These are phyloP conservation scores for Boletus coccyginus DNA, from an alignment of 768 basidiomycete genomes.

Conservation along the genomic window DNA sequence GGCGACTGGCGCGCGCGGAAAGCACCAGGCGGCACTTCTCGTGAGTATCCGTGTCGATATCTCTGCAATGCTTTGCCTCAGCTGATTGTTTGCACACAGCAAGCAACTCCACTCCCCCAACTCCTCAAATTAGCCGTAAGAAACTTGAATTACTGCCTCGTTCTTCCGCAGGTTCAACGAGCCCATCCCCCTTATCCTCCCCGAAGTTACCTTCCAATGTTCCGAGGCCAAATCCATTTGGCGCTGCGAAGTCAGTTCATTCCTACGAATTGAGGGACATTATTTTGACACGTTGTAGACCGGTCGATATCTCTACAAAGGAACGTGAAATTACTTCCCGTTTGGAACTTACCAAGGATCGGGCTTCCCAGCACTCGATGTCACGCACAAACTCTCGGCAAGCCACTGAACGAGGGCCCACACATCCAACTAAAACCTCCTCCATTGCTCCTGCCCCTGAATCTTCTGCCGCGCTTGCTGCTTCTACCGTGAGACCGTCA, in stretches of 20 bases:
- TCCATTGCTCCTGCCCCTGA: constrained; percentile 9
- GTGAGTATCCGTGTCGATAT: constrained; percentile 44
- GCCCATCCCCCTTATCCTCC: constrained; percentile 74
- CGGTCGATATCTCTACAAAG: constrained; percentile 76
- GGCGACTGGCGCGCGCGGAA: constrained; percentile 66
- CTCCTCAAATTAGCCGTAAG: constrained; percentile 73
- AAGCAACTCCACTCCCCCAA: constrained; percentile 71
- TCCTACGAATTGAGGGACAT: neutral
- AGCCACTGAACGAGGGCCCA: constrained; percentile 43
- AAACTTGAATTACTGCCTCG: constrained; percentile 88
- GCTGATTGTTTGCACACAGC: constrained; percentile 40
- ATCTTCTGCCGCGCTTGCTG: constrained; percentile 30
- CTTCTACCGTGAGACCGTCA: constrained; percentile 58
- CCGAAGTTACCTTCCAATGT: constrained; percentile 62
- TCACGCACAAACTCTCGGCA: constrained; percentile 48
- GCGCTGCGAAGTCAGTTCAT: constrained; percentile 66
- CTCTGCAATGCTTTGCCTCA: constrained; percentile 1
- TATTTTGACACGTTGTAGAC: constrained; percentile 43
- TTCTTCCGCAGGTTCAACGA: constrained; percentile 60
- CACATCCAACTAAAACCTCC: constrained; percentile 31
- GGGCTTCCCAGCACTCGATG: constrained; percentile 38
- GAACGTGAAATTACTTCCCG: constrained; percentile 76
- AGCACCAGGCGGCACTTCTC: constrained; percentile 54
- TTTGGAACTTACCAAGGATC: constrained; percentile 43
- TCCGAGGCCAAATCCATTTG: constrained; percentile 76